A percentile compares a stretch with the other conserved stretches of the same genome.
Conservation (phyloP, 2,329 filamentous ascomycete species). For the Paracamarosporium sp. region DNA sequence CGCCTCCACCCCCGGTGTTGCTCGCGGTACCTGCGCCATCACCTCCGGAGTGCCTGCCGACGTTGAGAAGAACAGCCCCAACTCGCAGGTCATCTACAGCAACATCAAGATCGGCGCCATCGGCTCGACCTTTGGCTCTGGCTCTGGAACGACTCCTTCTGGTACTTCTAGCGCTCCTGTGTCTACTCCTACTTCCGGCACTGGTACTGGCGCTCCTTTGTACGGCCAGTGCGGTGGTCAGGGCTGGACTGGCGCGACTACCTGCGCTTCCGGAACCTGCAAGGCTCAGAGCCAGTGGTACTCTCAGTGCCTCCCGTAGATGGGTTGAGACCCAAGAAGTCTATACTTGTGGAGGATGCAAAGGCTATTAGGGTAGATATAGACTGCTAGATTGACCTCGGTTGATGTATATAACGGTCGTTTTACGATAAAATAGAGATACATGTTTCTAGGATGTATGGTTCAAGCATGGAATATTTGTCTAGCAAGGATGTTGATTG, state of each 20-base stretch:
- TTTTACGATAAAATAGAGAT: not conserved
- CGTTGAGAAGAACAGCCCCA: slow-evolving; percentile 16
- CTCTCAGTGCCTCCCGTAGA: slow-evolving; percentile 13
- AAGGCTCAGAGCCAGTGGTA: slow-evolving; percentile 13
- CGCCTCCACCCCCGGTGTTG: slow-evolving; percentile 18
- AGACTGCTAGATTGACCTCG: not conserved
- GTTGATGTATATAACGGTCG: slow-evolving; percentile 1
- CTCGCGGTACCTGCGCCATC: slow-evolving; percentile 23
- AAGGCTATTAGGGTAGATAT: not conserved
- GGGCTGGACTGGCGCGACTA: slow-evolving; percentile 11
- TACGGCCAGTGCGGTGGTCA: slow-evolving; percentile 14
- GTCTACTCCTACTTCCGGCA: not conserved
- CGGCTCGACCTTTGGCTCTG: slow-evolving; percentile 20
- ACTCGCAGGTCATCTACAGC: slow-evolving; percentile 25
- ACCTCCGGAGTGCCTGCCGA: slow-evolving; percentile 23
- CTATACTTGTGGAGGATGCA: not conserved
- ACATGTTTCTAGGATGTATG: not conserved
- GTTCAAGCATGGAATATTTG: not conserved
- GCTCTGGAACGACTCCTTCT: not conserved
- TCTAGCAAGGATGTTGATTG: not conserved
- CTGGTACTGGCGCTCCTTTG: not conserved
- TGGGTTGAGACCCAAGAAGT: not conserved
- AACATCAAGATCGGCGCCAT: slow-evolving; percentile 35
- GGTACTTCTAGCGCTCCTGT: not conserved
- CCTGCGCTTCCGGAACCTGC: slow-evolving; percentile 13